phyloP scores from a whole-genome alignment of 2,329 filamentous ascomycete species.

The Triangularia setosa region DNA sequence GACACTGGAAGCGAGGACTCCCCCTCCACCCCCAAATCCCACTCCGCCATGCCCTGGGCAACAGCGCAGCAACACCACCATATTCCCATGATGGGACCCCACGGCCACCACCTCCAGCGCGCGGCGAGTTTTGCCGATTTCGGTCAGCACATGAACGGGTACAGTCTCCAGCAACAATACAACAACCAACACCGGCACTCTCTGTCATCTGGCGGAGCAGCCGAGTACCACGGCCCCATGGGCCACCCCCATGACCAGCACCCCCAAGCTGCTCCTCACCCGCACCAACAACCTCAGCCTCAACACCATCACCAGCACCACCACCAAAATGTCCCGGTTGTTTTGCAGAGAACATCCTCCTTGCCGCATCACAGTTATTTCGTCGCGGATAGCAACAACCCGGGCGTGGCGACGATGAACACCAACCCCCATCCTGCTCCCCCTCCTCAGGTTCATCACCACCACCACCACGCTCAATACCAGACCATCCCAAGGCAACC shows the following conservation, averaged over 20 bases:
- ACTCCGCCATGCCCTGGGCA: slow-evolving; percentile 47
- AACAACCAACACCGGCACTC: slow-evolving; percentile 42
- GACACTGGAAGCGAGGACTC: slow-evolving; percentile 57
- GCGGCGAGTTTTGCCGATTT: slow-evolving; percentile 54
- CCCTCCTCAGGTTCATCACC: neutral
- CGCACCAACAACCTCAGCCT: slow-evolving; percentile 7
- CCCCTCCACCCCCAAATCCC: slow-evolving; percentile 55
- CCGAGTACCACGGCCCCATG: slow-evolving; percentile 42
- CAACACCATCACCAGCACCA: slow-evolving; percentile 27
- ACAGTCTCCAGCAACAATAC: slow-evolving; percentile 43
- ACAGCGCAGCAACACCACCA: slow-evolving; percentile 32
- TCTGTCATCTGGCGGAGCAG: slow-evolving; percentile 40
- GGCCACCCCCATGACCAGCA: slow-evolving; percentile 38
- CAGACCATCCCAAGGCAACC: slow-evolving; percentile 51
- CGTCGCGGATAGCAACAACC: slow-evolving; percentile 58
- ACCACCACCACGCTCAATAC: slow-evolving; percentile 34
- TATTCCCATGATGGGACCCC: slow-evolving; percentile 36
- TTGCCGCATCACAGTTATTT: slow-evolving; percentile 50
- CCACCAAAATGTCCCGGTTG: slow-evolving; percentile 40
- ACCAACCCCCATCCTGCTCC: slow-evolving; percentile 36
- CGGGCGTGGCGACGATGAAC: slow-evolving; percentile 59
- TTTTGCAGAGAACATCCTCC: slow-evolving; percentile 47
- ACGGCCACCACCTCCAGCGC: slow-evolving; percentile 44
- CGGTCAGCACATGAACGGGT: slow-evolving; percentile 46
- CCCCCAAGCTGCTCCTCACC: slow-evolving; percentile 3